Evolutionary conservation across 2,329 filamentous ascomycete genomes (phyloP), one percentile per base, ranked within the genome.

Genomic region (Aspergillus pseudoviridinutans): DNA sequence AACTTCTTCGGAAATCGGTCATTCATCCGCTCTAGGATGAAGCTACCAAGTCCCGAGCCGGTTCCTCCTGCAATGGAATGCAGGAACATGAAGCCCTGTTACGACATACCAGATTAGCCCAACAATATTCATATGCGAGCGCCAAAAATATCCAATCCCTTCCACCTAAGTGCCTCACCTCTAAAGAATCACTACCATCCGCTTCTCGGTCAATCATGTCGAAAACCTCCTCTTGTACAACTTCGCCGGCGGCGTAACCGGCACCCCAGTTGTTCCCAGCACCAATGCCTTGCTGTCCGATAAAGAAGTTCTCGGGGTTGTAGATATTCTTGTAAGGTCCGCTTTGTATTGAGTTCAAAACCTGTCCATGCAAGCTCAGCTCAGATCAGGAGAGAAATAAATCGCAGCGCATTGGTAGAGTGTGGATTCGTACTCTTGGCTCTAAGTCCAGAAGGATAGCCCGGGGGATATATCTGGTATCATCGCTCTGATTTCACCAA

Each of bases 121-220:
- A 28, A 32, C 4, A 51, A 17, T 12, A 35, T 6, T 35, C 12
- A 4, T 32, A 4, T 25, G 25, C 25, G n/a, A 25, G 9, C 4
- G 4, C 22, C 44, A 12, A 24, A 4, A 49, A 25, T 29, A 44
- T 55, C 35, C 7, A 32, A 22, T 9, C 22, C 49, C 12, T 20
- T 35, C 9, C 3, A 14, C 6, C 25, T 4, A 44, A 22, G 24
- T 27, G 54, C 20, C 74, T 41, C 74, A 89, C 89, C 81, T 99
- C 94, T 3, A 99, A 82, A 53, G 92, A 97, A 76, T 99, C 94
- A 73, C 93, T 97, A 32, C 95, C 95, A 75, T 99, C 94, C 17
- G 95, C 94, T 74, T 99, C 94, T 59, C 94, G 89, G 72, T 99
- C 94, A 69, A 99, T 96, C 92, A 99, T 99, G 74, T 99, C 95